phyloP scores from a whole-genome alignment of 305 asterid species.

The Solanum hybrid region DNA sequence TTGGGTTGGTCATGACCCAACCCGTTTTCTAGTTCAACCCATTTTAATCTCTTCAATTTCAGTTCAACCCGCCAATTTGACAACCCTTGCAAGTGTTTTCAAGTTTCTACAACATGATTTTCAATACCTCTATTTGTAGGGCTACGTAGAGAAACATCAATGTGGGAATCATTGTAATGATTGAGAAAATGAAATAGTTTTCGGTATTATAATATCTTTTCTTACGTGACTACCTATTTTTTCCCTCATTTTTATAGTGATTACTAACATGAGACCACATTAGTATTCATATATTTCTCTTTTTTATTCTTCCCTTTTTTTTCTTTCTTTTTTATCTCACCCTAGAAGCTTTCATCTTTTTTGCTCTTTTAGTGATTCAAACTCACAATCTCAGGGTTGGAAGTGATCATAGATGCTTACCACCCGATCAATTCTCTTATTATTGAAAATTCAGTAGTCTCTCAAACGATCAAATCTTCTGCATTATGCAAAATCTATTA shows the following conservation, averaged over 20 bases:
- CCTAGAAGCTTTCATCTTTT: neutral
- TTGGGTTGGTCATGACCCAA: neutral
- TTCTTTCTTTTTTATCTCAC: neutral
- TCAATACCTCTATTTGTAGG: too few relatives aligned
- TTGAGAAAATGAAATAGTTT: neutral
- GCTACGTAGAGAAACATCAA: neutral
- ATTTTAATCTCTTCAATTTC: neutral
- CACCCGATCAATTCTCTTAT: neutral
- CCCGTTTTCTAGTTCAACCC: neutral
- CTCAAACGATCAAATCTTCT: neutral
- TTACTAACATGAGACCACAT: neutral
- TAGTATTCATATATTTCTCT: neutral
- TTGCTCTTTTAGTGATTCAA: neutral
- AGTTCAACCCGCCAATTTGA: neutral
- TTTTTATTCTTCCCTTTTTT: neutral
- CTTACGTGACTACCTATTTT: neutral
- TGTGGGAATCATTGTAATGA: neutral
- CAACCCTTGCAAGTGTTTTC: neutral
- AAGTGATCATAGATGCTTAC: neutral
- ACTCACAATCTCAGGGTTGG: neutral
- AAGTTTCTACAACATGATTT: neutral
- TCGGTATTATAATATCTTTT: too few relatives aligned
- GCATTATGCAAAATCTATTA: neutral
- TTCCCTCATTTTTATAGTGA: neutral
- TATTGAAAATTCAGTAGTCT: too few relatives aligned